Percentiles rank a stretch among this genome's conserved stretches.
phyloP scores from a whole-genome alignment of 169 alveolate genomes.

The Plasmodium reichenowi region DNA sequence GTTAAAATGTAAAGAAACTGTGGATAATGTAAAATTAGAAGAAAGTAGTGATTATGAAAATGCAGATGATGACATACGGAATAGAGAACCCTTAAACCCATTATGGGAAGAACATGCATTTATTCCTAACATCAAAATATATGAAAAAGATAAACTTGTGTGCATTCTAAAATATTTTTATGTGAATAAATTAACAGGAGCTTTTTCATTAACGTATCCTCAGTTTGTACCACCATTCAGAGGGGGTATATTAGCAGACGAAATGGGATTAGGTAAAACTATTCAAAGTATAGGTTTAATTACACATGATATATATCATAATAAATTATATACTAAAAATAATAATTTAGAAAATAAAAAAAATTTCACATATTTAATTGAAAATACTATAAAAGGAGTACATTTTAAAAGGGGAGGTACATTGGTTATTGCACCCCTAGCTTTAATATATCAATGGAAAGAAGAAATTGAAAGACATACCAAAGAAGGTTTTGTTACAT shows the following conservation, averaged over 20 bases:
- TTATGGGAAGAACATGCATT: conserved; percentile 72
- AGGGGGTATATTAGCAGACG: conserved; percentile 92
- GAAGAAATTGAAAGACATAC: conserved; percentile 84
- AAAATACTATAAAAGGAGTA: conserved; percentile 59
- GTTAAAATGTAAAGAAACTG: not conserved
- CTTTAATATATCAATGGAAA: conserved; percentile 87
- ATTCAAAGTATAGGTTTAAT: conserved; percentile 96
- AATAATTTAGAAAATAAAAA: conserved; percentile 35
- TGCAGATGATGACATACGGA: conserved; percentile 23
- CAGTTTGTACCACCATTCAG: conserved; percentile 65
- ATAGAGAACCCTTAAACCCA: conserved; percentile 54
- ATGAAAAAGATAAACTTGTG: conserved; percentile 30
- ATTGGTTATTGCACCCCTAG: conserved; percentile 86
- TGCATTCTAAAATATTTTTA: conserved; percentile 66
- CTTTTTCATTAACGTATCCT: conserved; percentile 59
- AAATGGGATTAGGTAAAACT: conserved; percentile 99
- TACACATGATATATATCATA: conserved; percentile 76
- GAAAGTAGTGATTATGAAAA: not conserved
- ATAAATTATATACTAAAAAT: conserved; percentile 36
- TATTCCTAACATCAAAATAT: conserved; percentile 64
- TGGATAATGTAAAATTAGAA: not conserved
- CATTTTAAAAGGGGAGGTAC: conserved; percentile 83
- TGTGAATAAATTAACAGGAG: conserved; percentile 59
- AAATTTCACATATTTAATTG: conserved; percentile 36
- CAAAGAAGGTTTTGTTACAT: conserved; percentile 74